These are phyloP conservation scores for Lachnellula cervina DNA, from an alignment of 2,329 filamentous ascomycete species.

Conservation along the genomic window DNA sequence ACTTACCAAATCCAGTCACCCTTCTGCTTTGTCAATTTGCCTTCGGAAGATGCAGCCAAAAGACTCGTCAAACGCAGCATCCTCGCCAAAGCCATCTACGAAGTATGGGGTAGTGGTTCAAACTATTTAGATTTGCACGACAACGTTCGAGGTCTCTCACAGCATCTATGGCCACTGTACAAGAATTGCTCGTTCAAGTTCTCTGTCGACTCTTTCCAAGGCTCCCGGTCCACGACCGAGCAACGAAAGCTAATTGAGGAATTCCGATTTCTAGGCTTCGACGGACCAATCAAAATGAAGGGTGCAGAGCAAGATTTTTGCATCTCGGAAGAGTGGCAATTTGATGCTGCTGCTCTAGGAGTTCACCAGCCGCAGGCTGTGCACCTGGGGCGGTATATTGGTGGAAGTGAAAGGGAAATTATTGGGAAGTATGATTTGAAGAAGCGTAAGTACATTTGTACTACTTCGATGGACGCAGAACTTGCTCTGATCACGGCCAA, in stretches of 20 bases:
- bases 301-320: conserved; percentile 69
- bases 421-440: conserved; percentile 80
- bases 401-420: conserved; percentile 59
- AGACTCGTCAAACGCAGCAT: conserved; percentile 71
- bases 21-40: conserved; percentile 72
- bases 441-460: conserved; percentile 88
- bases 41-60: conserved; percentile 58
- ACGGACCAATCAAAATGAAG: conserved; percentile 73
- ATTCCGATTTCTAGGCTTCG: conserved; percentile 73
- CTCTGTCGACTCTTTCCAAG: conserved; percentile 75
- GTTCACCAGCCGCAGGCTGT: conserved; percentile 53
- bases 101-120: conserved; percentile 75
- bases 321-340: conserved; percentile 76
- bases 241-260: conserved; percentile 75
- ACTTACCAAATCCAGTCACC: conserved; percentile 59
- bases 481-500: conserved; percentile 89
- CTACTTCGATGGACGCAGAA: conserved; percentile 96
- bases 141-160: conserved; percentile 54
- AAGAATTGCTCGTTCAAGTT: conserved; percentile 71
- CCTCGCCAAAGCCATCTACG: conserved; percentile 76
- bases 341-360: conserved; percentile 43
- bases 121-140: conserved; percentile 65
- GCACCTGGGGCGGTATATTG: conserved; percentile 70
- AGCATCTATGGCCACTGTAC: conserved; percentile 64
- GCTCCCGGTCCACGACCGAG: conserved; percentile 57